Conservation (phyloP, 2,329 filamentous ascomycete genomes). For the Venturia asperata region DNA sequence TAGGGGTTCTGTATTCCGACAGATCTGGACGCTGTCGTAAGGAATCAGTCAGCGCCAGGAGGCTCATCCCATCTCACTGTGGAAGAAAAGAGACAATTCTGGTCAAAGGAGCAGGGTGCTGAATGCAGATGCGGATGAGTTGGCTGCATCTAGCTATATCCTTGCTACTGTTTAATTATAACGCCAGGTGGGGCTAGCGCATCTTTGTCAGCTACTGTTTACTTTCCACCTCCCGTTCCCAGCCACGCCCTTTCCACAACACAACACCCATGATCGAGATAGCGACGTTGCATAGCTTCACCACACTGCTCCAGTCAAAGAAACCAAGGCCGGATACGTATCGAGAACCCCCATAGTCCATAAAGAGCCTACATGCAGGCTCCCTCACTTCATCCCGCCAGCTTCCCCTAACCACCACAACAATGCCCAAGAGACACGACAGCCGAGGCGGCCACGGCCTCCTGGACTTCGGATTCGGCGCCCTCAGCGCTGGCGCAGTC, state of each 20-base stretch:
- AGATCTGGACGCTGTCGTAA: too few relatives aligned
- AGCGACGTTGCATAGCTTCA: neutral
- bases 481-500: conserved; percentile 30
- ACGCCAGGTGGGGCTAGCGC: neutral
- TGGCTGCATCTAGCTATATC: too few relatives aligned
- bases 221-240: too few relatives aligned
- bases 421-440: conserved; percentile 11
- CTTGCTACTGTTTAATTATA: too few relatives aligned
- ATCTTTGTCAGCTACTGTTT: neutral
- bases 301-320: neutral
- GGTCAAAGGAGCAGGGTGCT: too few relatives aligned
- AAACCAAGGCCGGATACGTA: neutral
- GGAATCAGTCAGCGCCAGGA: too few relatives aligned
- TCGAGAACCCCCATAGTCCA: neutral
- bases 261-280: neutral
- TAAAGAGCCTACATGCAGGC: neutral
- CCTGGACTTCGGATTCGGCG: conserved; percentile 23
- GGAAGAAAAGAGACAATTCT: too few relatives aligned
- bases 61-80: too few relatives aligned
- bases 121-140: too few relatives aligned
- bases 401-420: conserved; percentile 3
- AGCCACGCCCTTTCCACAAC: neutral
- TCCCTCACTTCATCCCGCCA: neutral
- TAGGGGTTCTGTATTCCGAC: too few relatives aligned
- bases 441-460: conserved; percentile 2